Evolutionary conservation across 2,329 filamentous ascomycete species (phyloP), one percentile per base, ranked within the genome.

Genomic region (Zopfia rhizophila): DNA sequence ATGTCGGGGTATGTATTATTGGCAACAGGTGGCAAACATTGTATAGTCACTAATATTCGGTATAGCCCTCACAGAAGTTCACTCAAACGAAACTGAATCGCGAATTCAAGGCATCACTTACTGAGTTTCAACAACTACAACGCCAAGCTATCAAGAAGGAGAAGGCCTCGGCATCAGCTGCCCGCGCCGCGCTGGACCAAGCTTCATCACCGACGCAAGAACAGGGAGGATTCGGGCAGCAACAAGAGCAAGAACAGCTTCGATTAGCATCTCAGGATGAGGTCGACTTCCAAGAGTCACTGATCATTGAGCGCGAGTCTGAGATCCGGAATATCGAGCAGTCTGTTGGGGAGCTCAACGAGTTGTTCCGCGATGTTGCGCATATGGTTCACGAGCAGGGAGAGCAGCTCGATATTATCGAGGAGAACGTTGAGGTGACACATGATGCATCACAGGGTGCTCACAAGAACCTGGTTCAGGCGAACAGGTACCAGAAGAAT

Each of bases 311-410:
- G 79, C 91, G 95, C 41, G 94, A 99, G 73, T 86, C 91, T 45
- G 94, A 99, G 77, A 99, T 99, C 58, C 87, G 92, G 52, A 95
- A 96, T 69, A 99, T 99, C 63, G 94, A 97, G 76, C 92, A 97
- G 72, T 91, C 90, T 43, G 94, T 99, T 5, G 89, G 89, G 43
- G 94, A 99, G 65, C 78, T 99, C 53, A 99, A 99, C 64, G 94
- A 97, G 66, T 82, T 99, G 30, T 99, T 99, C 80, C 83, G 92
- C 53, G 93, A 99, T 76, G 91, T 99, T n/a, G 94, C 93, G 33
- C 91, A 96, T 72, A 97, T 99, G 72, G 92, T 99, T 38, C 85
- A 85, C 51, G 93, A 97, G 75, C 94, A 99, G 75, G 94, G 94
- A 38, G 89, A 91, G 60, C 85, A 90, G 72, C 79, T 99, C 21